Percentiles rank a stretch among this genome's conserved stretches.
These are phyloP conservation scores for Penicillium sp. DNA, from an alignment of 2,329 filamentous ascomycete species.

Conservation along the genomic window DNA sequence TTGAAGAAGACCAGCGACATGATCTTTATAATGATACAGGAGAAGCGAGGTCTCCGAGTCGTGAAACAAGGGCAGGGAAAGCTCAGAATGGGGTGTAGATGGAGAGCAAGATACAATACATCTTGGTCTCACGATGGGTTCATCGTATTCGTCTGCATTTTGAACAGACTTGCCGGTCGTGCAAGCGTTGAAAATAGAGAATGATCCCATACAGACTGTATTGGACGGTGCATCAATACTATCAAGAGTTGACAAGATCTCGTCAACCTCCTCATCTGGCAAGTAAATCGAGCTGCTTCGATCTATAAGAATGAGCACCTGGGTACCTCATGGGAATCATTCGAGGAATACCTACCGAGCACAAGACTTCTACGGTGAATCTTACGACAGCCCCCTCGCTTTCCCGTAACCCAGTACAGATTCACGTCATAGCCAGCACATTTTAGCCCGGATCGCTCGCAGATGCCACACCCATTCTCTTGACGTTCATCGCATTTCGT, in stretches of 20 bases:
- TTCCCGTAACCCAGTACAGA: constrained; percentile 8
- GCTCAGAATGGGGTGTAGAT: background rate
- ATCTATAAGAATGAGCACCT: background rate
- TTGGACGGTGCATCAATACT: background rate
- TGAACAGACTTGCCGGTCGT: background rate
- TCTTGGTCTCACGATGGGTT: background rate
- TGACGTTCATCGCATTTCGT: constrained; percentile 14
- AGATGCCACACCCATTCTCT: constrained; percentile 11
- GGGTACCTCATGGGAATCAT: background rate
- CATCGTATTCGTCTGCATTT: background rate
- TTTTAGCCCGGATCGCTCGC: constrained; percentile 5
- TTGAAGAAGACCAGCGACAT: constrained; percentile 12
- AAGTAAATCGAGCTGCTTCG: background rate
- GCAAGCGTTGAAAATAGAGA: constrained; percentile 1
- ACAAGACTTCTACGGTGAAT: constrained; percentile 1
- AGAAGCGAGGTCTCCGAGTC: constrained; percentile 2
- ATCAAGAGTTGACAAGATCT: constrained; percentile 5
- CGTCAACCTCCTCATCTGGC: constrained; percentile 2
- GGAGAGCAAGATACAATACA: background rate
- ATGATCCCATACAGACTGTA: constrained; percentile 6
- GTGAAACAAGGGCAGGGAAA: constrained; percentile 4
- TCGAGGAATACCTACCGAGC: background rate
- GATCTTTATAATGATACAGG: constrained; percentile 10
- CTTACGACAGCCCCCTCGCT: background rate
- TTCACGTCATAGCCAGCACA: constrained; percentile 12